phyloP scores from a whole-genome alignment of 1,139 yeast species.

The Yamadazyma epiphylla region DNA sequence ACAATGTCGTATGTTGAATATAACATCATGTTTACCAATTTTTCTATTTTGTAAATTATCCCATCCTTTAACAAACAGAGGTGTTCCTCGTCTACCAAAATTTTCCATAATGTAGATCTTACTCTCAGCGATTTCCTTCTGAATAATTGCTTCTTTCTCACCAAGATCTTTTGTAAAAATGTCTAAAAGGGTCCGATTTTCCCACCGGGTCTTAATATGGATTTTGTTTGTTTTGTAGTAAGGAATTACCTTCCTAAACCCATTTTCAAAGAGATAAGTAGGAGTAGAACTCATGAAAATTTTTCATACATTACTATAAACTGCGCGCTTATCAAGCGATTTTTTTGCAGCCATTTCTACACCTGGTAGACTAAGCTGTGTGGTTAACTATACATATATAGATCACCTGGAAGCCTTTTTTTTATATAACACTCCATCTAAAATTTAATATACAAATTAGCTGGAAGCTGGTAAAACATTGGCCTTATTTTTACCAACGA shows the following conservation, averaged over 20 bases:
- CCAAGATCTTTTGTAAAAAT: constrained; percentile 45
- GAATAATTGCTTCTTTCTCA: constrained; percentile 21
- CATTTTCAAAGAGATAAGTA: constrained; percentile 27
- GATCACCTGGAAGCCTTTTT: too few species aligned
- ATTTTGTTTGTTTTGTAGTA: constrained; percentile 38
- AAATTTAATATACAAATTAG: too few species aligned
- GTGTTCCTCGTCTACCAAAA: constrained; percentile 21
- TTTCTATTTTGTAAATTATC: constrained; percentile 16
- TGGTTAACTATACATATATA: too few species aligned
- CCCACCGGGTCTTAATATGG: constrained; percentile 49
- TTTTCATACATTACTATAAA: constrained; percentile 3
- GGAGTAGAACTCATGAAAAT: too few species aligned
- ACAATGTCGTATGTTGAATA: constrained; percentile 46
- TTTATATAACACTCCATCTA: too few species aligned
- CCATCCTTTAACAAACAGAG: constrained; percentile 19
- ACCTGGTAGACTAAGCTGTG: too few species aligned
- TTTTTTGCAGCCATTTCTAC: too few species aligned
- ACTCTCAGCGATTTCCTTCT: constrained; percentile 18
- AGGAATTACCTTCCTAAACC: constrained; percentile 44
- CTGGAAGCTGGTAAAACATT: constrained; percentile 42
- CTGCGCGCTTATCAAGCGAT: too few species aligned
- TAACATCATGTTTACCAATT: constrained; percentile 46
- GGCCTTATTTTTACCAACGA: constrained; percentile 40
- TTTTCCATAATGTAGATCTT: constrained; percentile 23
- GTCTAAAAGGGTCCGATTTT: constrained; percentile 38